phyloP scores from a whole-genome alignment of 352 stramenopile genomes.

The Phytophthora multivora region DNA sequence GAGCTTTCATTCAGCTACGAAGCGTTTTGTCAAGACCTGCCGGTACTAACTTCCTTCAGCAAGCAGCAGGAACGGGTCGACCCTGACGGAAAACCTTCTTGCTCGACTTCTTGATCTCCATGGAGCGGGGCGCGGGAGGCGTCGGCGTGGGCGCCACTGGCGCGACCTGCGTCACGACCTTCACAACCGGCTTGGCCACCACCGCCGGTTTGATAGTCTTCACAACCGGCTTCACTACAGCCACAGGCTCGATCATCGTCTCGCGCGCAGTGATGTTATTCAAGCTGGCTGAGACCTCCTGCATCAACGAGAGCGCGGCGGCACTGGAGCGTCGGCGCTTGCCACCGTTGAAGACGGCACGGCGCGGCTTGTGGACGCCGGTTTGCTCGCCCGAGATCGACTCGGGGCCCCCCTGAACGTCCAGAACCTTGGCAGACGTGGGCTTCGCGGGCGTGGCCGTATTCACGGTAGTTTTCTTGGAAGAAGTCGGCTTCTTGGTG shows the following conservation, averaged over 20 bases:
- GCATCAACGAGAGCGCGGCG: conserved; percentile 32
- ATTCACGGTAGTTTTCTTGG: conserved; percentile 20
- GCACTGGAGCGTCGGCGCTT: conserved; percentile 39
- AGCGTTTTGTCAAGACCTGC: neutral
- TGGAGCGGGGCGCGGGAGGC: conserved; percentile 19
- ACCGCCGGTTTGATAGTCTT: conserved; percentile 1
- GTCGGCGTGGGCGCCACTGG: conserved; percentile 12
- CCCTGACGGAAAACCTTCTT: conserved; percentile 48
- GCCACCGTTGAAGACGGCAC: conserved; percentile 49
- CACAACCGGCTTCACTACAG: conserved; percentile 10
- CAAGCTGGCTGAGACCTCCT: conserved; percentile 36
- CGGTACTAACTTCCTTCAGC: conserved; percentile 12
- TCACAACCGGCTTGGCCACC: conserved; percentile 1
- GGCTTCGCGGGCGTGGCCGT: conserved; percentile 26
- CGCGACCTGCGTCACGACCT: conserved; percentile 1
- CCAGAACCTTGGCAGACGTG: conserved; percentile 24
- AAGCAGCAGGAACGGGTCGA: conserved; percentile 23
- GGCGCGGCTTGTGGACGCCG: conserved; percentile 38
- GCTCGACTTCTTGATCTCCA: conserved; percentile 45
- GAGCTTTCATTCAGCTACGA: conserved; percentile 32
- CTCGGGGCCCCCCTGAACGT: conserved; percentile 23
- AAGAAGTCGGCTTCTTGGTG: neutral
- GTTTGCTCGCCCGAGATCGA: conserved; percentile 1
- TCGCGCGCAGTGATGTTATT: conserved; percentile 12
- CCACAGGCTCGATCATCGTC: conserved; percentile 3